Evolutionary conservation across 2,329 filamentous ascomycete species (phyloP), one percentile per base, ranked within the genome.

Genomic region (Microcyclospora tardicrescens): DNA sequence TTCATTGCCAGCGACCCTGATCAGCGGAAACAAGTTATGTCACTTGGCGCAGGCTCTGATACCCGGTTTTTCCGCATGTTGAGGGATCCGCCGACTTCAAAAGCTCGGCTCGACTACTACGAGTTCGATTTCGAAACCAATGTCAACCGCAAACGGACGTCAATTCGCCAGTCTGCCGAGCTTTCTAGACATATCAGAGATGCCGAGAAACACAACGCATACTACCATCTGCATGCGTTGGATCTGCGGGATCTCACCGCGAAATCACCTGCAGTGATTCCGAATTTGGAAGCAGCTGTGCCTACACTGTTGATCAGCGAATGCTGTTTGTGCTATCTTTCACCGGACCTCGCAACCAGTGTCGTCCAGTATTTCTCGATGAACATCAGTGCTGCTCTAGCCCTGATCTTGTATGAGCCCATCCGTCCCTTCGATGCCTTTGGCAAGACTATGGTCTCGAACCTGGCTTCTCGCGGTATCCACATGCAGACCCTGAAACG

Each of bases 321-420:
- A 61, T 96, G 91, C 68, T 98, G 91, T 57, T 72, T 98, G 27
- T 84, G 91, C 58, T 98, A 98, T 55, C 72, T 98, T 1, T 70
- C 79, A 8, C 71, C 78, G 0, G 53, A 69, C 0, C 71, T 78
- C 37, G 80, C 86, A 0, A 67, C 70, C 29, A 48, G 51, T 43
- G 56, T 62, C 19, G 51, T 64, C 19, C 49, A 63, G n/a, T 56
- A 60, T 56, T 35, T 61, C 13, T 63, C 57, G 39, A 52, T 51
- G 44, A 46, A 49, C 35, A 33, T 56, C 12, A 36, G 42, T 31
- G 77, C 46, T 50, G 72, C 60, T 0, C 53, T 77, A 1, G 75
- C 70, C 0, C 62, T 93, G 2, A 63, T 93, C 30, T 61, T 96
- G 16, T 98, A 98, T 65, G 91, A 98, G 57, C 89, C 91, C 0